Evolutionary conservation across 495 filamentous ascomycete species (phyloP), one percentile per base, ranked within the genome.

Genomic region (Aspergillus carlsbadensis): DNA sequence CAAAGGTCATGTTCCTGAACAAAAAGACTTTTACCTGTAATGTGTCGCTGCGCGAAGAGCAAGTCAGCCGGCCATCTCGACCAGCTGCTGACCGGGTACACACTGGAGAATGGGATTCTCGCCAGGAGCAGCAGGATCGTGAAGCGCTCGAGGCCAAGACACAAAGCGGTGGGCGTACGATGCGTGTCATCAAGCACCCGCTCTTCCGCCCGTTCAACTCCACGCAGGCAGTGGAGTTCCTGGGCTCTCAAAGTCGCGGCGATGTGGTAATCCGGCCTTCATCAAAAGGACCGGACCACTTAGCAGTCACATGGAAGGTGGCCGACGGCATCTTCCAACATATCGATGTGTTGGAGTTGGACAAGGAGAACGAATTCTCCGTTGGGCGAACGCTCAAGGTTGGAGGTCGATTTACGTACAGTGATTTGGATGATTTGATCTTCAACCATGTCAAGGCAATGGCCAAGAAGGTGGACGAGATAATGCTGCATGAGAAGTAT

Each of bases 251-350:
- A 69, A 81, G 83, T 52, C 80, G 85, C 3, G 94, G 94, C 20
- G 95, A 98, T 62, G 89, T 94, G 45, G 89, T 98, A 33, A 96
- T 98, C 63, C 87, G 94, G 10, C 94, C 94, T 11, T 96, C 90
- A 2, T 96, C 91, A 20, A 94, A 92, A 59, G 94, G 94, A 11
- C 86, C 87, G 34, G 95, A 98, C 70, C 94, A 98, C 72, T 82
- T 98, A 45, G 91, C 93, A 3, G 82, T 98, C 37, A 98, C 94
- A 1, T 98, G 94, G 94, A 98, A 98, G 73, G 91, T 98, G n/a
- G 83, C 89, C 0, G 90, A 98, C 61, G 87, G 88, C 54, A 84
- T 97, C 34, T 98, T 90, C 64, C 93, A 98, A 74, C 94, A 98
- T 65, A 90, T 98, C 53, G 95, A 98, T 68, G 95, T 98, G 33